Base-by-base conservation (phyloP, 2,329 filamentous ascomycete species). In the Colletotrichum theobromicola region DNA sequence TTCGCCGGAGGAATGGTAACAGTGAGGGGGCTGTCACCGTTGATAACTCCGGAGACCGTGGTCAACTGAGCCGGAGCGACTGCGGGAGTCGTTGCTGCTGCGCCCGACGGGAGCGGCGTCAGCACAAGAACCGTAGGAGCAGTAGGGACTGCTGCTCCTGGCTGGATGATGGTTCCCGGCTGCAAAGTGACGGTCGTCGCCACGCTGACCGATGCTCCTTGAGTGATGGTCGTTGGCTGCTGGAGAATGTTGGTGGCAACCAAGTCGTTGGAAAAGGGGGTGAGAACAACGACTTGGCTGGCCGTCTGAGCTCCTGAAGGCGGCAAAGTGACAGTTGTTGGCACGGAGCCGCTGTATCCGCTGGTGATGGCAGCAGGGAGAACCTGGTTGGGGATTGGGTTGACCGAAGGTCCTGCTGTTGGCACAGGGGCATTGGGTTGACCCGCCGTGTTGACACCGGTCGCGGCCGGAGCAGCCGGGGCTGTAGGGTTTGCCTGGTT, bases 311-410 rank as follows among this genome's bases (percentile, higher is more conserved):
- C n/a, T 18, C 42, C 62, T 1, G 34, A 16, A 7, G 72, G 68
- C 21, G 68, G 72, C 62, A 74, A 18, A 3, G 72, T 74, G 15
- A 72, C 18, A 2, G 68, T 71, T 0, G 72, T 74, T 3, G 72
- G 53, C 12, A 57, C 72, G 4, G 67, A 42, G 5, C 72, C 72
- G 2, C 37, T 60, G 15, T 57, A 74, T 3, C 72, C 68, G 9
- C 55, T 66, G 8, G 72, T 74, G 26, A 74, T 21, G 8, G 55
- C 61, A 5, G 62, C 55, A 24, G 65, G 67, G 34, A 66, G 46
- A 3, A 35, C 3, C 3, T 5, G 60, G 37, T 21, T 42, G 10
- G 67, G 35, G 8, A 37, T 58, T 8, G 72, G 37, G 55, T 53
- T 34, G 10, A 18, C 60, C 2, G 67, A 42, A 32, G 72, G 26